Evolutionary conservation across 1,139 yeast genomes (phyloP).

Genomic region (Blastobotrys ciferrii): DNA sequence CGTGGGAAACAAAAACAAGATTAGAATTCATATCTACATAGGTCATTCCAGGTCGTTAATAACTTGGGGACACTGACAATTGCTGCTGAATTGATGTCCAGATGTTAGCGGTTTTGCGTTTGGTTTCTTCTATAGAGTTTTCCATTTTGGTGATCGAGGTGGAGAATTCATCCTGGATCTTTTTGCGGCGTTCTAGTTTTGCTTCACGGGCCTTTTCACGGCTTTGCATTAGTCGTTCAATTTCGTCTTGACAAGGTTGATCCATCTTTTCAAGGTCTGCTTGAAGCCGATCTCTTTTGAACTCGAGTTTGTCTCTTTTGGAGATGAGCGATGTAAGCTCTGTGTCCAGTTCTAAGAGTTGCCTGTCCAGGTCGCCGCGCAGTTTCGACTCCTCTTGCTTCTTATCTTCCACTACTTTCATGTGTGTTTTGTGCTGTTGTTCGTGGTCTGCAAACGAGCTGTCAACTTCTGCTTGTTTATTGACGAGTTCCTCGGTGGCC

Average conservation of each 20-base stretch:
- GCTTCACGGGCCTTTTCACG: slow-evolving; percentile 22
- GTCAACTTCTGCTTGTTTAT: slow-evolving; percentile 16
- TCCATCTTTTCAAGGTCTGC: slow-evolving; percentile 20
- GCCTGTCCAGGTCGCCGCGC: slow-evolving; percentile 24
- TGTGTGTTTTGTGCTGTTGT: slow-evolving; percentile 17
- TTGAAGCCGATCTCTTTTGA: slow-evolving; percentile 24
- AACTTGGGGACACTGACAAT: not conserved
- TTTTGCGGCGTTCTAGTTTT: slow-evolving; percentile 26
- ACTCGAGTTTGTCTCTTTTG: slow-evolving; percentile 29
- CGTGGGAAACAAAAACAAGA: not conserved
- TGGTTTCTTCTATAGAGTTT: slow-evolving; percentile 31
- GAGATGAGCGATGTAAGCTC: slow-evolving; percentile 23
- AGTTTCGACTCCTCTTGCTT: slow-evolving; percentile 22
- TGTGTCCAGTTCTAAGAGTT: slow-evolving; percentile 24
- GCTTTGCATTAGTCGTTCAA: slow-evolving; percentile 19
- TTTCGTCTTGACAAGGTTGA: slow-evolving; percentile 20
- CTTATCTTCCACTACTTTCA: slow-evolving; percentile 21
- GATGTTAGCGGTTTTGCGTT: slow-evolving; percentile 19
- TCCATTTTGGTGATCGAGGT: slow-evolving; percentile 37
- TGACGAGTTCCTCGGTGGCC: slow-evolving; percentile 21
- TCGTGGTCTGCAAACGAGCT: slow-evolving; percentile 22
- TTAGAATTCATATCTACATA: not conserved
- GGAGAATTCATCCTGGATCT: slow-evolving; percentile 36
- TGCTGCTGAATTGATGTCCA: slow-evolving; percentile 14
- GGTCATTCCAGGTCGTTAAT: not conserved